Conservation (phyloP, 2,329 filamentous ascomycete species). For the Fusarium compactum region DNA sequence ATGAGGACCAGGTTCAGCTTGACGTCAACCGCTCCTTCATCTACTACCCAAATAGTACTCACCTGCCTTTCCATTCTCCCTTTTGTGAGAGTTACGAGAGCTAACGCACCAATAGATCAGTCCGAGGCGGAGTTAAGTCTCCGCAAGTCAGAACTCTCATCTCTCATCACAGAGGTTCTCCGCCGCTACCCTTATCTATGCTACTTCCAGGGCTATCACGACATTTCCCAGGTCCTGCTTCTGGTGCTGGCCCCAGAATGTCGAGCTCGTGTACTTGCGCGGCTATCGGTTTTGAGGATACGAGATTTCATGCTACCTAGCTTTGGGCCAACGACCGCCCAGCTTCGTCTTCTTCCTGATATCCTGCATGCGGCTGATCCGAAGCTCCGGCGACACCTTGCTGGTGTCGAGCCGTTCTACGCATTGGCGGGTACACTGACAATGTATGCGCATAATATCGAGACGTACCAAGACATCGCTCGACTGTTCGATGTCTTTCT, state of each 20-base stretch:
- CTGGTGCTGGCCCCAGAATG: constrained; percentile 78
- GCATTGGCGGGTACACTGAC: constrained; percentile 93
- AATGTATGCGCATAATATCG: constrained; percentile 96
- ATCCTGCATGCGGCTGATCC: constrained; percentile 81
- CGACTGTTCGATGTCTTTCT: constrained; percentile 93
- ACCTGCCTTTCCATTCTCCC: background rate
- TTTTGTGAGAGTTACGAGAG: background rate
- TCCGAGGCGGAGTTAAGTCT: constrained; percentile 74
- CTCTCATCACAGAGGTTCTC: constrained; percentile 83
- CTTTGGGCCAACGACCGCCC: constrained; percentile 81
- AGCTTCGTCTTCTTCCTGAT: constrained; percentile 88
- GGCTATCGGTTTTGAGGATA: constrained; percentile 90
- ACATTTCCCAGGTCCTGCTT: constrained; percentile 95
- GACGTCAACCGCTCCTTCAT: constrained; percentile 98
- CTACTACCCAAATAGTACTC: constrained; percentile 86
- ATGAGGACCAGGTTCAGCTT: constrained; percentile 91
- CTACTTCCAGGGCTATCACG: constrained; percentile 99
- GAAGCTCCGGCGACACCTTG: constrained; percentile 79
- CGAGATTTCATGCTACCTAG: constrained; percentile 97
- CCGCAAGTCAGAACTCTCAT: constrained; percentile 81
- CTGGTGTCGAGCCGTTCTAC: constrained; percentile 86
- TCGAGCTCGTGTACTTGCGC: constrained; percentile 74
- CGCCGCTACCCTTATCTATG: constrained; percentile 84
- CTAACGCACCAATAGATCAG: constrained; percentile 63
- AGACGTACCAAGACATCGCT: constrained; percentile 88